Base-by-base conservation (phyloP, 257 asterid genomes). In the Rehmannia glutinosa region DNA sequence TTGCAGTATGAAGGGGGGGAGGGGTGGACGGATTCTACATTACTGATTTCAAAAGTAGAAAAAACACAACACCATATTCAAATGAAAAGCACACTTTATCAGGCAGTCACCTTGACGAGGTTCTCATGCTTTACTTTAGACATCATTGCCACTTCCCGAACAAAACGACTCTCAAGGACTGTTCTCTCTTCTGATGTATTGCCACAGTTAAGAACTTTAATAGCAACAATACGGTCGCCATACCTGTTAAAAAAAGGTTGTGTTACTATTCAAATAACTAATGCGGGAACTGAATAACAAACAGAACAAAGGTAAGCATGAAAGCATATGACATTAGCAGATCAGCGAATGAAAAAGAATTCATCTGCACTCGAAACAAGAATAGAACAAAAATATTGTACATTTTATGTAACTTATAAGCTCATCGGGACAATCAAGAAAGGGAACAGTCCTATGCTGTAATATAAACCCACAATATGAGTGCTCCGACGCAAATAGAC, bases 81-180 rank as follows among this genome's bases (percentile, higher is more conserved):
- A 39, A 19, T 28, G 28, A 42, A 50, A 60, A 51, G 12, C 13
- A 38, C 8, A 36, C 11, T 17, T 30, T 43, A 9, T n/a, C 71
- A 21, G 45, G 10, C 28, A 54, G 16, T 54, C 81, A 92, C 98
- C 95, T 87, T 86, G 73, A 92, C 98, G 71, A 92, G 98, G 72
- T 92, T 92, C 38, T 87, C 91, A 67, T 92, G 98, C 81, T 87
- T 84, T 43, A 92, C 98, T 83, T 75, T 90, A 32, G 90, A 90
- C 98, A 92, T 90, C 98, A 92, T 92, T 30, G 83, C 52, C 55
- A 92, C 96, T 82, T 92, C 98, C 77, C 97, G 86, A 63, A 80
- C 82, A 82, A 92, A 92, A 23, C 96, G 95, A 65, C 86, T 77
- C 82, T 90, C 93, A 25, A 86, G 96, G 72, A 87, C 80, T 64